Percentiles rank a stretch among this genome's conserved stretches.
These are phyloP conservation scores for Paralagenidium karlingii DNA, from an alignment of 352 stramenopile species.

Conservation along the genomic window DNA sequence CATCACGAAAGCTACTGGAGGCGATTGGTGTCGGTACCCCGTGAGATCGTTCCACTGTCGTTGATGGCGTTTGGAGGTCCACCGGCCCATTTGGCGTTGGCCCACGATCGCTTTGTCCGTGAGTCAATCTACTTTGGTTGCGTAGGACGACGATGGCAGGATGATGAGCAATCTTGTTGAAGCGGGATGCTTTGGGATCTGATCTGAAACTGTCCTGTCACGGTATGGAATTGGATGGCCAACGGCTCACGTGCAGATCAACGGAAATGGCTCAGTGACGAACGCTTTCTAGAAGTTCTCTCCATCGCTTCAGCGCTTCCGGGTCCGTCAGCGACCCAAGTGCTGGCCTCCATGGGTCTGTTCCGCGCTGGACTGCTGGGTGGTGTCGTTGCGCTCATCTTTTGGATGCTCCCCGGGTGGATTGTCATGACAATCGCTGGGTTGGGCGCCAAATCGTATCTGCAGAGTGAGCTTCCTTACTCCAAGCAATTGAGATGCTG, in stretches of 20 bases:
- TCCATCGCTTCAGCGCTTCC: slow-evolving; percentile 86
- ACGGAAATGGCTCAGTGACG: slow-evolving; percentile 84
- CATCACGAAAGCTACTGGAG: too few relatives aligned
- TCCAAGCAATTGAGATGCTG: background rate
- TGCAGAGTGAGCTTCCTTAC: slow-evolving; percentile 26
- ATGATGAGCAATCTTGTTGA: too few relatives aligned
- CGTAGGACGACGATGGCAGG: too few relatives aligned
- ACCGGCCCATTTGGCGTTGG: slow-evolving; percentile 45
- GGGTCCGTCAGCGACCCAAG: slow-evolving; percentile 84
- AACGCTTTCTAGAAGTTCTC: slow-evolving; percentile 87
- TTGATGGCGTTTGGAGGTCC: slow-evolving; percentile 51
- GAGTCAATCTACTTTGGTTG: too few relatives aligned
- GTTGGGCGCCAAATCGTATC: slow-evolving; percentile 60
- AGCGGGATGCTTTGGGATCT: too few relatives aligned
- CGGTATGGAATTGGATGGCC: too few relatives aligned
- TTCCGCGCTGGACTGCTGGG: slow-evolving; percentile 75
- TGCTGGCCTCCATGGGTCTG: slow-evolving; percentile 80
- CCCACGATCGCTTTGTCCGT: slow-evolving; percentile 74
- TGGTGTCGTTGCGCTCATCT: slow-evolving; percentile 71
- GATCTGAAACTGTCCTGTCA: too few relatives aligned
- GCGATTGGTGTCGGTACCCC: slow-evolving; percentile 36
- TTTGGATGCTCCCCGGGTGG: slow-evolving; percentile 77
- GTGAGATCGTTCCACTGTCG: slow-evolving; percentile 39
- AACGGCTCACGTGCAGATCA: too few relatives aligned
- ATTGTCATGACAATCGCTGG: slow-evolving; percentile 62